Evolutionary conservation across 1,139 yeast species (phyloP).

Genomic region (Magnusiomyces tetraspermus): DNA sequence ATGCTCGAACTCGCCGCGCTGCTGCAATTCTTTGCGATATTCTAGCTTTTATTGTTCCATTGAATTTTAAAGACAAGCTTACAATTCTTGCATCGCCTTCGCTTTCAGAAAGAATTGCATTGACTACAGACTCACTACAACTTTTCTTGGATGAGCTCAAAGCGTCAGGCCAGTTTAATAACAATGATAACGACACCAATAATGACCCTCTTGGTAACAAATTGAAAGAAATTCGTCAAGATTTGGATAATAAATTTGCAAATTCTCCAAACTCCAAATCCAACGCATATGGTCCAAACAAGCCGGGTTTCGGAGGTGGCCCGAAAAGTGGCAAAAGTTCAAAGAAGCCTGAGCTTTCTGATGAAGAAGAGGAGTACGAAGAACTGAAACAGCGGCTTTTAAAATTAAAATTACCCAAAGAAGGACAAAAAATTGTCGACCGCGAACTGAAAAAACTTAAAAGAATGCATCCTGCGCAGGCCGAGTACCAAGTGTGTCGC

Average conservation of each 20-base stretch:
- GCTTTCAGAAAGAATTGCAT: no score
- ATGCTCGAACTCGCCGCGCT: conserved; percentile 18
- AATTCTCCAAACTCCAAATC: conserved; percentile 2
- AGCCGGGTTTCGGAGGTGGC: conserved; percentile 1
- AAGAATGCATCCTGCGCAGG: conserved; percentile 54
- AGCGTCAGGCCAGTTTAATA: no score
- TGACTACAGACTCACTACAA: no score
- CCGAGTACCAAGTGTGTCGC: conserved; percentile 65
- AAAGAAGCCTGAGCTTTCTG: conserved; percentile 23
- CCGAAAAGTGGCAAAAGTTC: conserved; percentile 11
- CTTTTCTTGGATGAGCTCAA: no score
- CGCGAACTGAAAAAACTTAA: conserved; percentile 58
- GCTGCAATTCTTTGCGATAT: conserved; percentile 32
- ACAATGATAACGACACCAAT: no score
- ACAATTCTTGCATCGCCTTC: conserved; percentile 26
- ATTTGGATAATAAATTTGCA: conserved; percentile 19
- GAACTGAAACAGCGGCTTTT: conserved; percentile 26
- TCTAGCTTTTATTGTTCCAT: conserved; percentile 31
- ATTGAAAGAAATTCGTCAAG: conserved; percentile 24
- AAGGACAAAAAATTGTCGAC: conserved; percentile 41
- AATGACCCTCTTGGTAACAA: no score
- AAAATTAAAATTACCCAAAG: conserved; percentile 26
- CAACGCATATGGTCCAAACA: neutral
- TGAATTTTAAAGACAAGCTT: conserved; percentile 27
- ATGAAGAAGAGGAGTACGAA: conserved; percentile 29